Evolutionary conservation across 306 rosid species (phyloP).

Genomic region (Vicia faba): DNA sequence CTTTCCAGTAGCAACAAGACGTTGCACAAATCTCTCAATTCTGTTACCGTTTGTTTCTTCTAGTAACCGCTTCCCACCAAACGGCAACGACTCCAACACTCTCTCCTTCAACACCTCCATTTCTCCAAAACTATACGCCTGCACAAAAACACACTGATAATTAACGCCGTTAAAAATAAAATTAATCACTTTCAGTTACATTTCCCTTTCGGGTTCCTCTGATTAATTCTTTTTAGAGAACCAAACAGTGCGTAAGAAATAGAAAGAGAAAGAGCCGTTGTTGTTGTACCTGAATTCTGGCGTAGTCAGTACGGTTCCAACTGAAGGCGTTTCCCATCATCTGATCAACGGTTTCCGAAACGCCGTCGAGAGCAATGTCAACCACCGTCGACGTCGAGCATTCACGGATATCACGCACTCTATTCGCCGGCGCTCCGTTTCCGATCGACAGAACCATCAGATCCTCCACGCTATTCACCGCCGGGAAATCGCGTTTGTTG

Average conservation of each 20-base stretch:
- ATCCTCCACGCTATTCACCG: constrained; percentile 83
- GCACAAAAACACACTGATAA: constrained; percentile 33
- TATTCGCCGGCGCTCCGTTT: constrained; percentile 54
- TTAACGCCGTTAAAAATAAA: not conserved
- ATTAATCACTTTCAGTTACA: not conserved
- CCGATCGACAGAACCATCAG: constrained; percentile 76
- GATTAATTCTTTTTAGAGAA: constrained; percentile 38
- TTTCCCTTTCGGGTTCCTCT: constrained; percentile 3
- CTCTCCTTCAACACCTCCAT: constrained; percentile 68
- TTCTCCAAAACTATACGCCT: constrained; percentile 62
- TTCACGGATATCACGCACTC: constrained; percentile 39
- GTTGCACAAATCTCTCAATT: constrained; percentile 74
- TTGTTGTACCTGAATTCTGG: constrained; percentile 81
- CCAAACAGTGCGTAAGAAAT: constrained; percentile 37
- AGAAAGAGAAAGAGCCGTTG: not conserved
- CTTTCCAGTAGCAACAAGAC: constrained; percentile 80
- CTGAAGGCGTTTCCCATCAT: constrained; percentile 96
- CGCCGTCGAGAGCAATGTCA: constrained; percentile 85
- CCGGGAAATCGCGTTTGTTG: constrained; percentile 88
- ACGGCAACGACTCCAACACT: constrained; percentile 80
- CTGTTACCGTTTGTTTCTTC: constrained; percentile 83
- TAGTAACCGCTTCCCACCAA: constrained; percentile 95
- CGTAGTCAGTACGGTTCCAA: constrained; percentile 89
- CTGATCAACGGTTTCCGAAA: constrained; percentile 94
- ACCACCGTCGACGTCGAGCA: constrained; percentile 70